Base-by-base conservation (phyloP, 352 stramenopile species). In the Globisporangium parvum region DNA sequence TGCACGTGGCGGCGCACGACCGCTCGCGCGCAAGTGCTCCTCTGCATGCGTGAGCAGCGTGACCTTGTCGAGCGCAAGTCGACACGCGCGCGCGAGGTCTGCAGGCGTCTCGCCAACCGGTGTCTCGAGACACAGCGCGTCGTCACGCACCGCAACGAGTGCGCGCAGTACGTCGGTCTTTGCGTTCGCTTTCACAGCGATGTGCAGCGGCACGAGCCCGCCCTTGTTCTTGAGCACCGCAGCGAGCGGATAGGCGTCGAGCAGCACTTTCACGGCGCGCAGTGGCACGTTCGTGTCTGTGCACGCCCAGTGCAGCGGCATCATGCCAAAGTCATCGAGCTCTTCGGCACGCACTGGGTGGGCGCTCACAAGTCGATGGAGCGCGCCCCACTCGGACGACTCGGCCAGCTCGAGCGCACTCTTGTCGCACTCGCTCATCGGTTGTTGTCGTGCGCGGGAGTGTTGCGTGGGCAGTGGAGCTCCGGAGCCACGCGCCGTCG, bases 111-210 rank as follows among this genome's bases (percentile, higher is more conserved):
- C 84, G 12, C 81, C 84, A 3, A 78, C 69, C 0, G 80, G 78
- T 3, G 84, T 92, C 49, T 91, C 80, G 26, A 83, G 75, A 59
- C 77, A 77, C 1, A 92, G 66, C 14, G 73, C 56, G 23, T 79
- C 75, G 10, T 81, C 65, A 17, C 75, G 67, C 8, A 62, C 70
- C 17, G 60, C 59, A 18, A 88, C 77, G 18, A 93, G 67, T 23
- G 71, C 63, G 12, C 73, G 59, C 6, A 93, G 58, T 26, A 92
- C 78, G 23, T 88, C 81, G 21, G 89, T 59, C 56, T 82, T 69
- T 1, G 75, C 73, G 46, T 82, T 78, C 18, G 84, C 81, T 65
- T 93, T 92, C 52, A 93, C 63, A 12, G 84, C 84, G 57, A 93
- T 92, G 62, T 93, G 84, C 26, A 93, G 70, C 48, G 84, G 84